Percentiles rank a stretch among this genome's conserved stretches.
Evolutionary conservation across 768 basidiomycete species (phyloP).

Genomic region (Phanerodontia chrysosporium): DNA sequence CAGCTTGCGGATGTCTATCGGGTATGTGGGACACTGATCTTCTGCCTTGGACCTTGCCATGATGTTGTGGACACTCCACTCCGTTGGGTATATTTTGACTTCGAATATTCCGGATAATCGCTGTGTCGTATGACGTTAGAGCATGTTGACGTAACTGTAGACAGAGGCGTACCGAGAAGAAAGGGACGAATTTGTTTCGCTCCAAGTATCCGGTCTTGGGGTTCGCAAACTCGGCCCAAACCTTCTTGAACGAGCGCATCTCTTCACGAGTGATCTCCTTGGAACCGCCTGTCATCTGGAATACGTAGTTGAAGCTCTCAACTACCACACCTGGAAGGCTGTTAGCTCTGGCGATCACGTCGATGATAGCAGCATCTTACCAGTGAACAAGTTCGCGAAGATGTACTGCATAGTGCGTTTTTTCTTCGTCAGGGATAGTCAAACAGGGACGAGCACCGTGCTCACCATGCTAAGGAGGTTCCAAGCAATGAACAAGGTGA

Average conservation of each 20-base stretch:
- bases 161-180: conserved; percentile 66
- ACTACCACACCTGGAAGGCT: conserved; percentile 73
- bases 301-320: conserved; percentile 94
- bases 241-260: conserved; percentile 92
- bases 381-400: conserved; percentile 94
- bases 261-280: conserved; percentile 83
- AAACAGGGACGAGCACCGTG: conserved; percentile 3
- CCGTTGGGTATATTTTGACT: conserved; percentile 75
- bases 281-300: conserved; percentile 79
- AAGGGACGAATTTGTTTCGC: conserved; percentile 63
- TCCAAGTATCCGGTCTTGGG: conserved; percentile 76
- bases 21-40: background rate
- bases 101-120: conserved; percentile 85
- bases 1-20: conserved; percentile 44
- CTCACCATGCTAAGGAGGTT: conserved; percentile 91
- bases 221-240: conserved; percentile 85
- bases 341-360: conserved; percentile 2
- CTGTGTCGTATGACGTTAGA: conserved; percentile 33
- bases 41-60: conserved; percentile 44
- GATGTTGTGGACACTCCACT: conserved; percentile 61
- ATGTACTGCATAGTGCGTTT: conserved; percentile 61
- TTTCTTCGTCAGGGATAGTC: background rate
- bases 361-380: conserved; percentile 32
- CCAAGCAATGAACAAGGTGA: conserved; percentile 88
- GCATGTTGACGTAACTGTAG: background rate